Percentiles rank a stretch among this genome's conserved stretches.
These are phyloP conservation scores for Botryotinia narcissicola DNA, from an alignment of 2,329 filamentous ascomycete genomes.

Conservation along the genomic window DNA sequence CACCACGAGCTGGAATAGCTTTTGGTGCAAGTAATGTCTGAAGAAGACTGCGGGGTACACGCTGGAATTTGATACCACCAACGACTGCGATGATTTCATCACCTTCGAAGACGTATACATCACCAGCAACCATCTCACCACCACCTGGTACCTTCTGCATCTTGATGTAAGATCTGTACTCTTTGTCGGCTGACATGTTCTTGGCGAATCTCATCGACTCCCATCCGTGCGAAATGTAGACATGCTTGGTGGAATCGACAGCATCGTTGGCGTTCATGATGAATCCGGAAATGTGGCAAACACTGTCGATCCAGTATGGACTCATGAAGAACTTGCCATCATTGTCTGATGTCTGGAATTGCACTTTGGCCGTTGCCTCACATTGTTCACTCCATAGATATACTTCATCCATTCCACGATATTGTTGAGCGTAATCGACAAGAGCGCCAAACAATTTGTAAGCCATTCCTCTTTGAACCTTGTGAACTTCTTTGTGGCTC, in stretches of 20 bases:
- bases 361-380: slow-evolving; percentile 45
- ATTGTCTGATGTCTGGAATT: slow-evolving; percentile 47
- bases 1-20: neutral
- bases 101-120: slow-evolving; percentile 41
- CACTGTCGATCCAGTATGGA: slow-evolving; percentile 59
- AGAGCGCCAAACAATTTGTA: slow-evolving; percentile 66
- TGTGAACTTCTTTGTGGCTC: slow-evolving; percentile 50
- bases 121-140: slow-evolving; percentile 37
- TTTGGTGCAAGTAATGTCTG: slow-evolving; percentile 22
- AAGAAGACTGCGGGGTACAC: slow-evolving; percentile 19
- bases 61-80: slow-evolving; percentile 32
- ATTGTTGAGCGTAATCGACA: slow-evolving; percentile 53
- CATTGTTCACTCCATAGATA: slow-evolving; percentile 49
- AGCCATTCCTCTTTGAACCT: slow-evolving; percentile 66
- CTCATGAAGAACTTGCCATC: slow-evolving; percentile 55
- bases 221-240: slow-evolving; percentile 36
- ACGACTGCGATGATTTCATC: slow-evolving; percentile 39
- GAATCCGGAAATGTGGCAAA: slow-evolving; percentile 60
- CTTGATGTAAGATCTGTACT: slow-evolving; percentile 31
- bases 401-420: slow-evolving; percentile 56
- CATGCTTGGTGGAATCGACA: slow-evolving; percentile 30
- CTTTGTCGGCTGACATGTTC: slow-evolving; percentile 26
- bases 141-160: slow-evolving; percentile 38
- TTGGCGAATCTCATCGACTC: slow-evolving; percentile 31
- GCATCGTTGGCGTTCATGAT: slow-evolving; percentile 54